These are phyloP conservation scores for Trichoderma aggressivum DNA, from an alignment of 2,329 filamentous ascomycete genomes.

Conservation along the genomic window DNA sequence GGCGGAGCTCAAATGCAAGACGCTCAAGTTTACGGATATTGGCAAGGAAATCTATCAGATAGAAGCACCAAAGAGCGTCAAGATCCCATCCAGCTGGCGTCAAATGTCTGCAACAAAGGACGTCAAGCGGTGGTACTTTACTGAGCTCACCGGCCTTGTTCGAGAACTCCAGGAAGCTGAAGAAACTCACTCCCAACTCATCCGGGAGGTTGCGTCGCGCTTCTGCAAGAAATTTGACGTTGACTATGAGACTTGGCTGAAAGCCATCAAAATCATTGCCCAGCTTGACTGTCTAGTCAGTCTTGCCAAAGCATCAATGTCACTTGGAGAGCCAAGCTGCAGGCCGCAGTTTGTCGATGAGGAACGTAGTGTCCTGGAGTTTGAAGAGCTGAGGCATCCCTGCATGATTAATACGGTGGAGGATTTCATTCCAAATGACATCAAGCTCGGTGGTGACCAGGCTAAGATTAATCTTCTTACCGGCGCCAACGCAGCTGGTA, in stretches of 20 bases:
- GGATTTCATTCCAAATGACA: constrained; percentile 95
- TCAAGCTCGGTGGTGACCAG: constrained; percentile 75
- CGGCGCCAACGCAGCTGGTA: constrained; percentile 94
- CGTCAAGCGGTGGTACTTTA: constrained; percentile 92
- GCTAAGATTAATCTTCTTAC: constrained; percentile 89
- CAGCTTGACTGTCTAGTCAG: constrained; percentile 95
- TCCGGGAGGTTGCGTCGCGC: constrained; percentile 77
- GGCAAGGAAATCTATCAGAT: constrained; percentile 98
- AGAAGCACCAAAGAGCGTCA: constrained; percentile 79
- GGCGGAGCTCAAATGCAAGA: constrained; percentile 68
- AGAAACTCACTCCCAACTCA: constrained; percentile 87
- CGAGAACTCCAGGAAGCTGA: constrained; percentile 89
- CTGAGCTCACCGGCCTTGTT: constrained; percentile 76
- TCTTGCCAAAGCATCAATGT: constrained; percentile 80
- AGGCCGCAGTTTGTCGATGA: constrained; percentile 83
- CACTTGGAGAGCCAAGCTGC: constrained; percentile 82
- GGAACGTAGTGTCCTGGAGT: constrained; percentile 83
- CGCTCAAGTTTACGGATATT: constrained; percentile 74
- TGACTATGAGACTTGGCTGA: constrained; percentile 80
- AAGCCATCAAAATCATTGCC: constrained; percentile 82
- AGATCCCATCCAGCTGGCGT: constrained; percentile 84
- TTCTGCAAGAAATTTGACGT: constrained; percentile 88
- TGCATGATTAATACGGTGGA: constrained; percentile 87
- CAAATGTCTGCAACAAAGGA: constrained; percentile 93
- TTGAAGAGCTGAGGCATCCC: constrained; percentile 87